Evolutionary conservation across 2,329 filamentous ascomycete species (phyloP), one percentile per base, ranked within the genome.

Genomic region (Amylocarpus encephaloides): DNA sequence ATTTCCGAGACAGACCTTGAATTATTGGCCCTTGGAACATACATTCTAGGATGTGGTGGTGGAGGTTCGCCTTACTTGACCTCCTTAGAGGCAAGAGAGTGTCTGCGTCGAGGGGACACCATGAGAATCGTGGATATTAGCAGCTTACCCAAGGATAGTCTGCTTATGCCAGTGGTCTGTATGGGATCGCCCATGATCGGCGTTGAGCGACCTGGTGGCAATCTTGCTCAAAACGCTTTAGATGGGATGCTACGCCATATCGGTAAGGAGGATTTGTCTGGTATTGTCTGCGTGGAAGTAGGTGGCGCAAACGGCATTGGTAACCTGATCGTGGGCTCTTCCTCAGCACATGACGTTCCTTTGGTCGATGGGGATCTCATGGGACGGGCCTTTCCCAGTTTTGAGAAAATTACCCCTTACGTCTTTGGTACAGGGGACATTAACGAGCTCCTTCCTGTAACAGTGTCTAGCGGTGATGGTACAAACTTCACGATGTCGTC

Each of bases 21-120:
- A 5, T 75, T 69, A 68, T 67, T 76, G 11, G 66, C 71, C 2
- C 68, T 68, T 22, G 73, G 73, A 2, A 74, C 71, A 54, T 74
- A 74, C 49, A 70, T 76, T 10, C 64, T 76, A 3, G 73, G 73
- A 15, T 73, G 71, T 16, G 73, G 69, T 10, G 73, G 73, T 7
- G 73, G 73, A 29, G 73, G 73, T 2, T 70, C 69, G n/a, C 71
- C 72, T 0, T 71, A 70, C 47, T 66, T 68, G 2, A 69, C 68
- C 22, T 72, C 70, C 57, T 61, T 76, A 35, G 68, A 70, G 13
- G 61, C 73, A 30, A 62, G 68, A 32, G 66, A 68, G 19, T 66
- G 71, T 30, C 50, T 75, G 15, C 62, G 67, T 46, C 60, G 65
- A 34, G 69, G 73, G 2, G 61, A 67, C 6, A 68, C 62, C 2